Evolutionary conservation across 805 yeast species (phyloP).

Genomic region (Wickerhamiella nectarea): DNA sequence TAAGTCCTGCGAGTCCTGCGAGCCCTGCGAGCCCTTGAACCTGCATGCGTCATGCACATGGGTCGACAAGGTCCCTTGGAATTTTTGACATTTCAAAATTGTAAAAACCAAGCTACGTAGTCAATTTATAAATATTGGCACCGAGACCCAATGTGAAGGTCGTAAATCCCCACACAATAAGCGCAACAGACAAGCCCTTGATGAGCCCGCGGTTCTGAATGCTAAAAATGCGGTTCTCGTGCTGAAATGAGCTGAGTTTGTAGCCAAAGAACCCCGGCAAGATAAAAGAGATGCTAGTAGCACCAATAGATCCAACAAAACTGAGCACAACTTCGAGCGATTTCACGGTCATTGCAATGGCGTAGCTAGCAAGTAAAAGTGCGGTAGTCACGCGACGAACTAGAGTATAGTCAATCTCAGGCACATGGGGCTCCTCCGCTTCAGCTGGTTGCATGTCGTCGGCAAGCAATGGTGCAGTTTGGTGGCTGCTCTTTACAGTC

Average conservation of each 20-base stretch:
- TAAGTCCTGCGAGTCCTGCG: no score
- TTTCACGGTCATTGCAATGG: constrained; percentile 48
- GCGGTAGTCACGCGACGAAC: constrained; percentile 26
- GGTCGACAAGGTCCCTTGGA: no score
- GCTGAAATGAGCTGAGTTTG: constrained; percentile 29
- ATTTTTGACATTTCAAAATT: no score
- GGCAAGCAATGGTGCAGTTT: constrained; percentile 10
- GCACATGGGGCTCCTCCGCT: background rate
- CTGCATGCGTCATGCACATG: no score
- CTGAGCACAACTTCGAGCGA: constrained; percentile 76
- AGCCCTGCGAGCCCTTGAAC: no score
- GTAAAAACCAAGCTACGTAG: background rate
- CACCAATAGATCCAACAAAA: constrained; percentile 85
- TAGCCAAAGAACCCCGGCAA: constrained; percentile 81
- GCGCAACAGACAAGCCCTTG: constrained; percentile 34
- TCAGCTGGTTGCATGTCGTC: background rate
- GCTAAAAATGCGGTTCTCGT: constrained; percentile 11
- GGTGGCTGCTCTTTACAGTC: background rate
- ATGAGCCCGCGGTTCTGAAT: background rate
- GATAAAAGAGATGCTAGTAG: constrained; percentile 81
- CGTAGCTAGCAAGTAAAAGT: constrained; percentile 42
- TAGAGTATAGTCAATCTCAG: background rate
- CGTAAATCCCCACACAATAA: constrained; percentile 53
- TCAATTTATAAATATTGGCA: constrained; percentile 20
- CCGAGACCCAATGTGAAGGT: constrained; percentile 57